Conservation (phyloP, 2,329 filamentous ascomycete genomes). For the Samsoniella hepiali region DNA sequence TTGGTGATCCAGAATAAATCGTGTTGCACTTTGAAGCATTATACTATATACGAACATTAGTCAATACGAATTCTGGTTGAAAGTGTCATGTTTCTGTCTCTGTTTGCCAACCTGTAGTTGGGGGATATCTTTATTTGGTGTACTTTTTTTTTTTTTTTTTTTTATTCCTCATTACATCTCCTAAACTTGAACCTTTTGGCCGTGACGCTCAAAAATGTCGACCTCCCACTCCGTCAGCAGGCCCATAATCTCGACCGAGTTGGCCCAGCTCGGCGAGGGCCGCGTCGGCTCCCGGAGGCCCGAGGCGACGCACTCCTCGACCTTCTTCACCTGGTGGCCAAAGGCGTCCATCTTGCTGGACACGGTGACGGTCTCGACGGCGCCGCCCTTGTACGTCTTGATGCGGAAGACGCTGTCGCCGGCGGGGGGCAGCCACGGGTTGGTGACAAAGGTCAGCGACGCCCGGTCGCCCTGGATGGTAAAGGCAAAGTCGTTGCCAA, state of each 20-base stretch:
- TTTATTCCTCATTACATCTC: not conserved
- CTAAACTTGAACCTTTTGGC: conserved; percentile 2
- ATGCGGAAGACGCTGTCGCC: conserved; percentile 27
- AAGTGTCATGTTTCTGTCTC: not conserved
- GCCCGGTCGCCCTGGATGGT: conserved; percentile 26
- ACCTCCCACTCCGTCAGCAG: conserved; percentile 28
- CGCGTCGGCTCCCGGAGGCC: conserved; percentile 23
- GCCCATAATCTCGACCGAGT: conserved; percentile 28
- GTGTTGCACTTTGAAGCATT: not conserved
- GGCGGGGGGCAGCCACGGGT: conserved; percentile 28
- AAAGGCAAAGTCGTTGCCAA: conserved; percentile 28
- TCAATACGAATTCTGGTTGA: not conserved
- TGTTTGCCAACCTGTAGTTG: not conserved
- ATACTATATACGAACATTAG: conserved; percentile 1
- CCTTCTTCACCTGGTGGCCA: conserved; percentile 25
- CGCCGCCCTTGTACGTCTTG: conserved; percentile 24
- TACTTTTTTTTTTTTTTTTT: not conserved
- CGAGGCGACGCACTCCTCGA: conserved; percentile 24
- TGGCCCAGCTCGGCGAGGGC: conserved; percentile 26
- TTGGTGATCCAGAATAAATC: conserved; percentile 40
- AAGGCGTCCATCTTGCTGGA: conserved; percentile 25
- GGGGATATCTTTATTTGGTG: not conserved
- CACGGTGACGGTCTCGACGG: conserved; percentile 24
- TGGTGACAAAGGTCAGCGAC: conserved; percentile 26
- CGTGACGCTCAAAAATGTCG: conserved; percentile 18